Base-by-base conservation (phyloP, 208 protist species). In the Trypanosoma lewisi region DNA sequence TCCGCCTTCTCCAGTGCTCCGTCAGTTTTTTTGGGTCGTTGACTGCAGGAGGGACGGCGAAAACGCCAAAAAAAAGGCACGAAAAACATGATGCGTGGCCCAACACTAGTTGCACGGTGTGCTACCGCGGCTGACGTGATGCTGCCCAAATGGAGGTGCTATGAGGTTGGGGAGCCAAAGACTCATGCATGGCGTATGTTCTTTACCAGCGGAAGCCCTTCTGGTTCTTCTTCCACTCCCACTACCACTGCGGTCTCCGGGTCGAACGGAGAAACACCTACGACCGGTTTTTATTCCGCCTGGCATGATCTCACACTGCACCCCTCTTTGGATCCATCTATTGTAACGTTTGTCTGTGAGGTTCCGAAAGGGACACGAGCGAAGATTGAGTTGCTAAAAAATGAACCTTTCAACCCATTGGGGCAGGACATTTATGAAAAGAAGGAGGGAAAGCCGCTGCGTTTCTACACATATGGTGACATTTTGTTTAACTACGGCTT, bases 401-500 rank as follows among this genome's bases (percentile, higher is more conserved):
- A 82, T 45, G 83, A 96, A 69, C 34, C 74, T 8, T 73, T 90
- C 74, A 98, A 98, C 73, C 96, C 96, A 2, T 93, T 98, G 47
- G 87, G 74, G 34, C 93, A 97, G 54, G 96, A 98, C 75, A 64
- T 85, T 33, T 73, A 80, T 47, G 73, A 71, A 23, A 82, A 87
- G 64, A 63, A 78, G 56, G 59, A 67, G 8, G 75, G 72, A 11
- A 62, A 80, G 60, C 82, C 82, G n/a, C 77, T 95, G 63, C 83
- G 89, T 33, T 93, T 73, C 63, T 93, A 93, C 54, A 63, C 53
- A 9, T 95, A 93, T 67, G 85, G 83, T 11, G 90, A 96, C 68
- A 82, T 95, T 53, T 87, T 95, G 6, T 98, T 96, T 57, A 97
- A 98, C 73, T 98, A 98, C 75, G 97, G 97, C 34, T 94, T 94